phyloP scores from a whole-genome alignment of 257 asterid species.

The Agastache rugosa region DNA sequence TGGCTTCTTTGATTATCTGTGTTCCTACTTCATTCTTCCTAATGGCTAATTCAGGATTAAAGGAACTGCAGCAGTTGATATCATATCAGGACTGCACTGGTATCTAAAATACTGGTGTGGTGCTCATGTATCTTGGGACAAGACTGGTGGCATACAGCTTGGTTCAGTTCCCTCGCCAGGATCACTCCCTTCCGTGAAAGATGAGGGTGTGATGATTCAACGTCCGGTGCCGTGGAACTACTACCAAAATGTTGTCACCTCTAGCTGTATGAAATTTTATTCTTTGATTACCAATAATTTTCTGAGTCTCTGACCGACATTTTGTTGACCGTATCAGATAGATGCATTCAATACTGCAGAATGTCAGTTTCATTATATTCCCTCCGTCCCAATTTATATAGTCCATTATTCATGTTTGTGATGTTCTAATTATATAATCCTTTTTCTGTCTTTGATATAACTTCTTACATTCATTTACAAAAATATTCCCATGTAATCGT shows the following conservation, averaged over 20 bases:
- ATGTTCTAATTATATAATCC: not conserved
- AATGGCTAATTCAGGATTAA: constrained; percentile 56
- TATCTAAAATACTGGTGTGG: constrained; percentile 88
- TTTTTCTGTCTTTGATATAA: not conserved
- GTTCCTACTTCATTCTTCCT: constrained; percentile 15
- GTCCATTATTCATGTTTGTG: not conserved
- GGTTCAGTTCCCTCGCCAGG: constrained; percentile 86
- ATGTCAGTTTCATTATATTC: constrained; percentile 4
- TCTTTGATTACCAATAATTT: constrained; percentile 10
- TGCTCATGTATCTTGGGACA: constrained; percentile 97
- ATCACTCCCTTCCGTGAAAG: constrained; percentile 69
- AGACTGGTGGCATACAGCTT: constrained; percentile 91
- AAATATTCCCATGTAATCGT: no score
- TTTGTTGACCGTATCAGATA: constrained; percentile 2
- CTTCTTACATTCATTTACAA: not conserved
- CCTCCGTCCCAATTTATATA: not conserved
- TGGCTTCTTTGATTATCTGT: constrained; percentile 17
- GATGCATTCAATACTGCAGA: not conserved
- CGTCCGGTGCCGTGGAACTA: constrained; percentile 95
- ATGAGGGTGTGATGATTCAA: constrained; percentile 63
- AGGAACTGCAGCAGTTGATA: constrained; percentile 91
- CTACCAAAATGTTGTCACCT: constrained; percentile 97
- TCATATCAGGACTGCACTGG: constrained; percentile 94
- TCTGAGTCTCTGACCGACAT: not conserved
- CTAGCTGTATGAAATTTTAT: constrained; percentile 78